Percentiles rank a stretch among this genome's conserved stretches.
Conservation (phyloP, 495 filamentous ascomycete species). For the Talaromyces stipitatus region DNA sequence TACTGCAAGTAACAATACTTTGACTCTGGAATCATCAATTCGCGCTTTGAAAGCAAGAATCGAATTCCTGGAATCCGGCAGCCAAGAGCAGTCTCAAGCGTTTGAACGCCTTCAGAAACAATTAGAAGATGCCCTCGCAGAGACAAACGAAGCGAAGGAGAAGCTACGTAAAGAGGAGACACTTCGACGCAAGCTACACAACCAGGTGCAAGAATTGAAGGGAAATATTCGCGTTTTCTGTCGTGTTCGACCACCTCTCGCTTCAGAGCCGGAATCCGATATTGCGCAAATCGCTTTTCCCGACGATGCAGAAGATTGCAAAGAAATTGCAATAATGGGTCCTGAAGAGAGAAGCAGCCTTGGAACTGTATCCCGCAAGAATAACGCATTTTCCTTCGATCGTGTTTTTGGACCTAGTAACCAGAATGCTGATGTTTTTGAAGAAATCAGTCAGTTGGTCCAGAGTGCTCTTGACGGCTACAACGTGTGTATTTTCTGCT, state of each 20-base stretch:
- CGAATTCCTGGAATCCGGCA: constrained; percentile 80
- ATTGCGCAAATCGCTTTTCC: constrained; percentile 69
- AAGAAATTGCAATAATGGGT: constrained; percentile 78
- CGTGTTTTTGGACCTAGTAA: constrained; percentile 76
- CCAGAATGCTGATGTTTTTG: constrained; percentile 83
- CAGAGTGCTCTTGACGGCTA: constrained; percentile 96
- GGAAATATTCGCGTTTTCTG: constrained; percentile 99
- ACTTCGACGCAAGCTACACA: constrained; percentile 84
- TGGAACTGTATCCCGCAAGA: constrained; percentile 66
- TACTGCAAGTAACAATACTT: constrained; percentile 52
- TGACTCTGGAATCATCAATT: constrained; percentile 64
- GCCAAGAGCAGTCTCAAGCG: constrained; percentile 73
- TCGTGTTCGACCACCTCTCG: constrained; percentile 77
- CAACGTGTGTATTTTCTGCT: constrained; percentile 99
- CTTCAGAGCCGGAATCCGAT: constrained; percentile 45
- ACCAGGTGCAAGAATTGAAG: constrained; percentile 97
- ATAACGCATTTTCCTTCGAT: constrained; percentile 83
- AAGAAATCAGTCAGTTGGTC: constrained; percentile 94
- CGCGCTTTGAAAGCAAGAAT: constrained; percentile 69
- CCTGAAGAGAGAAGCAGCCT: constrained; percentile 77
- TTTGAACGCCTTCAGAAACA: constrained; percentile 69
- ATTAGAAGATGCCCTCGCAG: constrained; percentile 66
- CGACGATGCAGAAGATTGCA: constrained; percentile 64
- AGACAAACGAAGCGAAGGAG: constrained; percentile 62
- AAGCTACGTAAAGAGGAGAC: constrained; percentile 90